Evolutionary conservation across 2,329 filamentous ascomycete species (phyloP).

Genomic region (Westerdykella sp.): DNA sequence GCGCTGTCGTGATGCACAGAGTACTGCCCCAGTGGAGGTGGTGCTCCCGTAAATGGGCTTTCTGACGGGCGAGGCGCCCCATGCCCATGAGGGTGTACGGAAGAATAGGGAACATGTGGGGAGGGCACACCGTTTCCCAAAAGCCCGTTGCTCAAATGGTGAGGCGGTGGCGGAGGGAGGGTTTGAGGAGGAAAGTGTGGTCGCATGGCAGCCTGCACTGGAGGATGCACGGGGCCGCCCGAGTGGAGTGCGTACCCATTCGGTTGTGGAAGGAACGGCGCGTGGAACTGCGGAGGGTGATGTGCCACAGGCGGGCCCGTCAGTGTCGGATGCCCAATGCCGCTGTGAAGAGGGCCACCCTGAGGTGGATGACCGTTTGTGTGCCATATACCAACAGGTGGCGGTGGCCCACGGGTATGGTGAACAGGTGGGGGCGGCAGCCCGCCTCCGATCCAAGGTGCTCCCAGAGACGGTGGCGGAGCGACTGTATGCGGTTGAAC

Average conservation of each 20-base stretch:
- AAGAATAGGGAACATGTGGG: conserved; percentile 34
- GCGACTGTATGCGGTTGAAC: conserved; percentile 20
- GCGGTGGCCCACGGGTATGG: conserved; percentile 13
- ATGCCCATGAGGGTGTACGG: conserved; percentile 30
- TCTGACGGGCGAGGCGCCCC: conserved; percentile 31
- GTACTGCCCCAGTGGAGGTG: conserved; percentile 20
- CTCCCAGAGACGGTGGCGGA: conserved; percentile 15
- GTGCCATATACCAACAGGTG: conserved; percentile 29
- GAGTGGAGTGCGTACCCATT: conserved; percentile 33
- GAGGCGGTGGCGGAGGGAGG: conserved; percentile 15
- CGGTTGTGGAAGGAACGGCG: conserved; percentile 22
- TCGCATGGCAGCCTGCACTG: conserved; percentile 9
- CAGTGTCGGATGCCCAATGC: conserved; percentile 18
- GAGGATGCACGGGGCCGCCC: conserved; percentile 22
- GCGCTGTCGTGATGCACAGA: conserved; percentile 29
- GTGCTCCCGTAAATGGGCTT: conserved; percentile 30
- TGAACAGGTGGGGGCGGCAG: conserved; percentile 10
- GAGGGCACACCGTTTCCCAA: conserved; percentile 36
- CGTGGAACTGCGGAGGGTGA: conserved; percentile 27
- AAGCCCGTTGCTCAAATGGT: conserved; percentile 31
- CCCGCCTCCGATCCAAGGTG: conserved; percentile 20
- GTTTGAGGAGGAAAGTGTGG: not conserved
- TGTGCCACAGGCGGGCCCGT: conserved; percentile 14
- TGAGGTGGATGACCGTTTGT: conserved; percentile 19
- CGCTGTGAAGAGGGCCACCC: conserved; percentile 23